Percentiles rank a stretch among this genome's conserved stretches.
Conservation (phyloP, 2,329 filamentous ascomycete species). For the Elsinoe perseae region DNA sequence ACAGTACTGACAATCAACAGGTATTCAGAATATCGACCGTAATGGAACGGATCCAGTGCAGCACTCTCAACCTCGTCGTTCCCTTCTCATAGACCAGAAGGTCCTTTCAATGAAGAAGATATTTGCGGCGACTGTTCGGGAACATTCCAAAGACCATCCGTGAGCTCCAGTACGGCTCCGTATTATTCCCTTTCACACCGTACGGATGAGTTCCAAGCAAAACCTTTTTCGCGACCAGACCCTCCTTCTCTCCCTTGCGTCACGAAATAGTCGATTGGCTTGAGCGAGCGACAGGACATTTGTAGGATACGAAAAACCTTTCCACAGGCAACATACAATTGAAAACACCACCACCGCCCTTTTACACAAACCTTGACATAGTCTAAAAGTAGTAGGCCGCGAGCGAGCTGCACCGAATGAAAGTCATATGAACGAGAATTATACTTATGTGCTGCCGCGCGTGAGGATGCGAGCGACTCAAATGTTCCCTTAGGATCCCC, state of each 20-base stretch:
- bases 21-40: slow-evolving; percentile 13
- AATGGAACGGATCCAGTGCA: not conserved
- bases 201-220: not conserved
- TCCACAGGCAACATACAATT: not conserved
- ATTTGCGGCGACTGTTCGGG: not conserved
- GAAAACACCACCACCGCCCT: not conserved
- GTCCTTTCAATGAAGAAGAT: not conserved
- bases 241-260: not conserved
- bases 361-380: not conserved
- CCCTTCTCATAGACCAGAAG: not conserved
- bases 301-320: not conserved
- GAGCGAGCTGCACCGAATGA: slow-evolving; percentile 7
- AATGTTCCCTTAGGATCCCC: no score
- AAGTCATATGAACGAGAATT: not conserved
- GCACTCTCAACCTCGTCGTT: not conserved
- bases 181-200: not conserved
- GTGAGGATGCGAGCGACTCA: no score
- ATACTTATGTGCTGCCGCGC: no score
- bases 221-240: not conserved
- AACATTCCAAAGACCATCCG: no score
- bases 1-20: not conserved
- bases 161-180: no score
- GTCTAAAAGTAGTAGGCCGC: slow-evolving; percentile 12
- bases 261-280: not conserved
- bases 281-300: not conserved